These are phyloP conservation scores for Friedmanniomyces endolithicus DNA, from an alignment of 495 filamentous ascomycete genomes.

Conservation along the genomic window DNA sequence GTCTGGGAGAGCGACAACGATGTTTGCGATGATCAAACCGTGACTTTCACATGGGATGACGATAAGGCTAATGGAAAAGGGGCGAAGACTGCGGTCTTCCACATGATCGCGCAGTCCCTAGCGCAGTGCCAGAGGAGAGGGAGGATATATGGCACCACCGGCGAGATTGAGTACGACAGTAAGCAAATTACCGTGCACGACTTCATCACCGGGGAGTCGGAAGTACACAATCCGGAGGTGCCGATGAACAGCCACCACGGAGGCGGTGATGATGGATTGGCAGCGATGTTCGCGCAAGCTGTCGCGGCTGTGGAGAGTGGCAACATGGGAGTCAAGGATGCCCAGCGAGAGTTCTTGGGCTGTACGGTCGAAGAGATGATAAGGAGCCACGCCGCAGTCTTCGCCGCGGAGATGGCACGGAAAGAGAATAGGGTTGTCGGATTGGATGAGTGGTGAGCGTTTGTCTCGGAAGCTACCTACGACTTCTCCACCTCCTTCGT, in stretches of 20 bases:
- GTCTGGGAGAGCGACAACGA: slow-evolving; percentile 88
- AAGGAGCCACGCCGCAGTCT: slow-evolving; percentile 83
- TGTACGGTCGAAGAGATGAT: slow-evolving; percentile 76
- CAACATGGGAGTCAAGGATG: slow-evolving; percentile 52
- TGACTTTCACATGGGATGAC: slow-evolving; percentile 75
- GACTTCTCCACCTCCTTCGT: no score
- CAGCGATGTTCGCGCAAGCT: slow-evolving; percentile 65
- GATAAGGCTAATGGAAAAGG: slow-evolving; percentile 28
- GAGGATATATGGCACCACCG: slow-evolving; percentile 67
- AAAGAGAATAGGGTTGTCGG: slow-evolving; percentile 52
- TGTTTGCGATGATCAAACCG: slow-evolving; percentile 82
- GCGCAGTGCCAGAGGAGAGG: slow-evolving; percentile 74
- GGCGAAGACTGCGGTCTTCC: slow-evolving; percentile 76
- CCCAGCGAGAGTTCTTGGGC: slow-evolving; percentile 64
- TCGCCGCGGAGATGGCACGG: slow-evolving; percentile 84
- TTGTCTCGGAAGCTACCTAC: no score
- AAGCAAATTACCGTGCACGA: slow-evolving; percentile 50
- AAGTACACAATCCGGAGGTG: slow-evolving; percentile 40
- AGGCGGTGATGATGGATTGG: slow-evolving; percentile 76
- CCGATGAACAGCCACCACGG: slow-evolving; percentile 54
- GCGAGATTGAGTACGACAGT: slow-evolving; percentile 75
- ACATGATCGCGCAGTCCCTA: slow-evolving; percentile 88
- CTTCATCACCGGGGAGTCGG: slow-evolving; percentile 45
- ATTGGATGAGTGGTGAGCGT: slow-evolving; percentile 72
- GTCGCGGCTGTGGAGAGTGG: slow-evolving; percentile 66